A percentile compares a stretch with the other conserved stretches of the same genome.
Conservation (phyloP, 495 filamentous ascomycete genomes). For the Penicillium cosmopolitanum region DNA sequence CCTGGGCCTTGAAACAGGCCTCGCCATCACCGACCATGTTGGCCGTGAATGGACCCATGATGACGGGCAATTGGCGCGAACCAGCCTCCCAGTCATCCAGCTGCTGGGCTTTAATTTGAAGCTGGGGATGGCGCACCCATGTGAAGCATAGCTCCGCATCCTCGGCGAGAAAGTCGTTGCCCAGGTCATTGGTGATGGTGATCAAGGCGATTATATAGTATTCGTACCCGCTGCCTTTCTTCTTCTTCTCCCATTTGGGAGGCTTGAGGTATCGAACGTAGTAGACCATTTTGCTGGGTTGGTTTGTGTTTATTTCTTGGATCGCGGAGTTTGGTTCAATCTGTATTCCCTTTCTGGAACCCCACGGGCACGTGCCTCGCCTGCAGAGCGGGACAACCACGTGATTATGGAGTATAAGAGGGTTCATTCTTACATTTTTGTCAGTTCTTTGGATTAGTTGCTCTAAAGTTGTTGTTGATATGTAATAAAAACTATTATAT, state of each 20-base stretch:
- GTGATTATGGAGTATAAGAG: too few species aligned
- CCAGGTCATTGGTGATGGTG: conserved; percentile 88
- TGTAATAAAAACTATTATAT: too few species aligned
- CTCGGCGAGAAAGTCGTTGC: conserved; percentile 78
- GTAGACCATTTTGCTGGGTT: conserved; percentile 51
- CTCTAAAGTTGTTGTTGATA: too few species aligned
- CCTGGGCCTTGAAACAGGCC: conserved; percentile 27
- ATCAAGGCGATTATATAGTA: conserved; percentile 56
- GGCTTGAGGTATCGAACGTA: conserved; percentile 79
- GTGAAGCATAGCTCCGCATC: conserved; percentile 59
- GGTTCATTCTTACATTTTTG: too few species aligned
- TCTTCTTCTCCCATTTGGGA: conserved; percentile 49
- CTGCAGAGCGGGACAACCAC: too few species aligned
- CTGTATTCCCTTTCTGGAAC: too few species aligned
- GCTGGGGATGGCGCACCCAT: conserved; percentile 31
- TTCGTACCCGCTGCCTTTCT: conserved; percentile 1
- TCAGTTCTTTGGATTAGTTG: too few species aligned
- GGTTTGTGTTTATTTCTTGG: too few species aligned
- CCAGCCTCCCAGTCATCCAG: conserved; percentile 54
- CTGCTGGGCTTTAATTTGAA: conserved; percentile 47
- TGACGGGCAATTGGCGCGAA: conserved; percentile 53
- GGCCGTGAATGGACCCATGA: conserved; percentile 37
- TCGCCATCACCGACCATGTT: conserved; percentile 16
- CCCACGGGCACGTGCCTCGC: too few species aligned
- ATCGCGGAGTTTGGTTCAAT: too few species aligned